Conservation (phyloP, 78 protist genomes). For the Dictyostelium firmibasis region DNA sequence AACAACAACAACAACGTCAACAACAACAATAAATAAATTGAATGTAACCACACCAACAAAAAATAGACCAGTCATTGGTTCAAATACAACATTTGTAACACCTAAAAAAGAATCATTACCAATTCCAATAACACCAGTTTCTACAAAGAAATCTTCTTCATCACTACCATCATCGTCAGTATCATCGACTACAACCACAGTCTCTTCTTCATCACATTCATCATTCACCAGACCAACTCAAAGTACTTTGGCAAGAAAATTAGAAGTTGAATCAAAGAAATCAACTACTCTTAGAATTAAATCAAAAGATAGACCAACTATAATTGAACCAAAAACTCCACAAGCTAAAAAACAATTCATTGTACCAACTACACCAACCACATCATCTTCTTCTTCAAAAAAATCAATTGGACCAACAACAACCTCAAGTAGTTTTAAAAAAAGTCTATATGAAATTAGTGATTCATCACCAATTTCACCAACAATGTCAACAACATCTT, state of each 20-base stretch:
- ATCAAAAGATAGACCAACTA: conserved; percentile 11
- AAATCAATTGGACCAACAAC: neutral
- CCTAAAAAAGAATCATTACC: neutral
- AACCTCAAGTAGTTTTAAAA: neutral
- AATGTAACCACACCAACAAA: neutral
- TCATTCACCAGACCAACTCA: conserved; percentile 51
- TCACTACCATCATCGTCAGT: neutral
- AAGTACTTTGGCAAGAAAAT: conserved; percentile 14
- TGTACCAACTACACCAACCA: neutral
- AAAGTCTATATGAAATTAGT: neutral
- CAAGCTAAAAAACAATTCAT: neutral
- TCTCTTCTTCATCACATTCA: neutral
- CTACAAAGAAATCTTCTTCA: neutral
- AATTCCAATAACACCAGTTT: neutral
- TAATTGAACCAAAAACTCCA: conserved; percentile 23
- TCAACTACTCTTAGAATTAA: neutral
- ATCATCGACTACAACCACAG: neutral
- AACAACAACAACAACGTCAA: neutral
- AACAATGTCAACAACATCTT: neutral
- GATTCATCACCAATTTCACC: neutral
- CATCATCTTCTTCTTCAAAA: neutral
- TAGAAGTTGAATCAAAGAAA: neutral
- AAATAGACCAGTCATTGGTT: neutral
- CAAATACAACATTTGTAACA: neutral
- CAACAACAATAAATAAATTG: neutral